Evolutionary conservation across 306 rosid genomes (phyloP), one percentile per base, ranked within the genome.

Genomic region (Acacia acuminata): DNA sequence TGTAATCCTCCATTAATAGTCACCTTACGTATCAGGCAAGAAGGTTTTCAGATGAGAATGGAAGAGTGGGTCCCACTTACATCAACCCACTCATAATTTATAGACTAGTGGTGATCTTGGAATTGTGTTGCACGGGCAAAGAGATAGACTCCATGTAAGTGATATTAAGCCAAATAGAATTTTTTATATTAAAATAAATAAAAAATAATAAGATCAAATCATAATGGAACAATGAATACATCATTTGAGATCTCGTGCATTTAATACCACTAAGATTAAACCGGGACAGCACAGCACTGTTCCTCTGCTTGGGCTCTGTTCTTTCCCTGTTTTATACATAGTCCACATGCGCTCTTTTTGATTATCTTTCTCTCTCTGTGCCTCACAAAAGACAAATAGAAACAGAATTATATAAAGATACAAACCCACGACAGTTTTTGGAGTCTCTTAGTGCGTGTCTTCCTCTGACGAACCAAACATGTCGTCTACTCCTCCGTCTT

Each of bases 381-480:
- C 36, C 79, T 45, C 36, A 70, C 67, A 68, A 77, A 84, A 75
- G 72, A 77, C 89, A 66, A 79, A 24, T 53, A 47, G 45, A 71
- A 84, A 81, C 77, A 61, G 24, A 67, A 17, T 32, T 42, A 13
- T 73, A 85, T 25, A 81, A 83, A 74, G 40, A 75, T 71, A 78
- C 81, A 82, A 77, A 70, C 80, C 71, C 79, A 48, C 53, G 77
- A 77, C 76, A 69, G 67, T 76, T 78, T 83, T 81, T 75, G 44
- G 47, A 36, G 48, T 42, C 75, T 20, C 17, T 13, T 51, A 45
- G 48, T 60, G 63, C 32, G 67, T 85, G 76, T 66, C 51, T 48
- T 68, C 81, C 56, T 77, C 79, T 47, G 51, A 82, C 73, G 36
- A 60, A 8, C 75, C 88, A 87, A 91, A 81, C 88, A 92, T 91